Base-by-base conservation (phyloP, 2,329 filamentous ascomycete genomes). In the Metarhizium sp. region DNA sequence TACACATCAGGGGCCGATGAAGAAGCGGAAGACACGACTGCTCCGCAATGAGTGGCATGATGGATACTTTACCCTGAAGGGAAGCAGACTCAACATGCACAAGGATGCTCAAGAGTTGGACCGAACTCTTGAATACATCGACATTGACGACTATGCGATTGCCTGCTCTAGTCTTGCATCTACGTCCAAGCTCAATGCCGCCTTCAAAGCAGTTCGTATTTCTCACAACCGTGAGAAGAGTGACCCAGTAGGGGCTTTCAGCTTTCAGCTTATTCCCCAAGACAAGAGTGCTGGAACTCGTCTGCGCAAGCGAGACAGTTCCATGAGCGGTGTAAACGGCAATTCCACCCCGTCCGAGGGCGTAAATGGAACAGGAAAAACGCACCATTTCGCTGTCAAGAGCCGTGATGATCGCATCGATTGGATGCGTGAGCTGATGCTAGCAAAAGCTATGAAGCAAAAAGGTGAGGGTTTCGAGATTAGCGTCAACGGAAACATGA, bases 391-490 rank as follows among this genome's bases (percentile, higher is more conserved):
- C 68, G 90, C 92, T 0, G 92, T 96, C 62, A 87, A 87, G 73
- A 84, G 79, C 64, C 82, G 91, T 14, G 90, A 96, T 66, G 89
- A 96, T 68, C 82, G 92, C 59, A 96, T 97, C 65, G 92, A 96
- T 69, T 99, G 94, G 94, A 95, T 95, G 90, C 80, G 90, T 54
- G 90, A 95, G 78, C 75, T 95, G 58, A 95, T 95, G 90, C 82
- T 95, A 49, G 90, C 90, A 54, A 94, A 94, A 75, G 90, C 90
- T 18, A 75, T 90, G 67, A 88, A 86, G 76, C 87, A 90, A 72
- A 94, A 92, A 79, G 85, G 82, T 50, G 85, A 90, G 63, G 90
- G 90, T 18, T 92, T 87, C 63, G 87, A 92, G 72, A 83, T 94
- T 63, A 87, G 84, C 66, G 83, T 92, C 60, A 92, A 92, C 66